Evolutionary conservation across 495 filamentous ascomycete species (phyloP).

Genomic region (Neurospora cerealis): DNA sequence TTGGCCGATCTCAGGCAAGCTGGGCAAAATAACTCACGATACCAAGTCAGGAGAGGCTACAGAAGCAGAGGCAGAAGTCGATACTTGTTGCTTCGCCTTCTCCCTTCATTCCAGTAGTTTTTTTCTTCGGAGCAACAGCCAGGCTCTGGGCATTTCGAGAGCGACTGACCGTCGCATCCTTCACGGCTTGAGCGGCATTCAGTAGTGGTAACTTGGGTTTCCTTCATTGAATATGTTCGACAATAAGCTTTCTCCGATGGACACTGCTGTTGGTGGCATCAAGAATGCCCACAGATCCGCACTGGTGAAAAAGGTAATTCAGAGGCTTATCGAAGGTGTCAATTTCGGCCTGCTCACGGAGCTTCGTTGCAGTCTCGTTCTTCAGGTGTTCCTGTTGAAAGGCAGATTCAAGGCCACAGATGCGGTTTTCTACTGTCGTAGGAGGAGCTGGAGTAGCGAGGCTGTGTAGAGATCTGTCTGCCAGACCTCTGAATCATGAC

Average conservation of each 20-base stretch:
- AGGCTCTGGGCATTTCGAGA: neutral
- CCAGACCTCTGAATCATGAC: neutral
- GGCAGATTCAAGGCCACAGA: neutral
- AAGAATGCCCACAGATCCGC: constrained; percentile 91
- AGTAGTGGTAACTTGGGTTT: constrained; percentile 70
- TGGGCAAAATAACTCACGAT: neutral
- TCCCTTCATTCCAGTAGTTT: neutral
- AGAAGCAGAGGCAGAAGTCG: neutral
- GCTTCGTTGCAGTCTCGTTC: constrained; percentile 68
- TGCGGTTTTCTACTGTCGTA: neutral
- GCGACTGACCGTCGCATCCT: neutral
- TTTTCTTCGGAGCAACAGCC: neutral
- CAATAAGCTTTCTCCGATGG: constrained; percentile 68
- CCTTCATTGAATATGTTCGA: constrained; percentile 68
- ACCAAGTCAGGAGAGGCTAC: neutral
- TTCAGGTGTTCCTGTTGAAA: constrained; percentile 37
- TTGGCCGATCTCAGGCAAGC: neutral
- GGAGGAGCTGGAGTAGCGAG: neutral
- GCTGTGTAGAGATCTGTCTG: neutral
- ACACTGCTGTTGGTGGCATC: constrained; percentile 95
- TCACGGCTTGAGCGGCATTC: neutral
- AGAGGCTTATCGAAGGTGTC: constrained; percentile 89
- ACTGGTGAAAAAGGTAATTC: constrained; percentile 68
- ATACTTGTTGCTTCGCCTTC: neutral
- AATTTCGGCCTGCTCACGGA: constrained; percentile 84